Conservation (phyloP, 306 rosid species). For the Trifolium subterraneum region DNA sequence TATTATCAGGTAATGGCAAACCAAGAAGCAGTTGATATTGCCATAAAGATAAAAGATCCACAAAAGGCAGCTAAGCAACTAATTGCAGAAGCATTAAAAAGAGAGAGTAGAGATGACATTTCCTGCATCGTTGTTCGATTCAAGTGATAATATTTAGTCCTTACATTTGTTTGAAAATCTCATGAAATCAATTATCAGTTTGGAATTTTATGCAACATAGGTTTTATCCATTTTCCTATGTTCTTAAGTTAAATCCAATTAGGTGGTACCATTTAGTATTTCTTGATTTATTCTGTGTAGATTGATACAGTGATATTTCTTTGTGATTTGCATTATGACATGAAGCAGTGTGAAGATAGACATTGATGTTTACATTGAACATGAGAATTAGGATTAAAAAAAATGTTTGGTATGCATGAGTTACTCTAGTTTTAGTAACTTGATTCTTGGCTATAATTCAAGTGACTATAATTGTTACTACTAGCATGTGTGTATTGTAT, state of each 20-base stretch:
- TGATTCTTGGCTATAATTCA: background rate
- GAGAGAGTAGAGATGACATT: constrained; percentile 88
- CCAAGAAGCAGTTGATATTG: constrained; percentile 87
- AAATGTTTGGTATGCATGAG: no score
- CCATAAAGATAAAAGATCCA: constrained; percentile 67
- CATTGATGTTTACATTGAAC: constrained; percentile 31
- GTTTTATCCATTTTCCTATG: constrained; percentile 36
- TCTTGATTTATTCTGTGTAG: constrained; percentile 60
- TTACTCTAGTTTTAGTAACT: no score
- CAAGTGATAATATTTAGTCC: constrained; percentile 52
- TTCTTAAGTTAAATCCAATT: constrained; percentile 42
- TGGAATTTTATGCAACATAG: constrained; percentile 52
- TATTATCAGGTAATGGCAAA: constrained; percentile 73
- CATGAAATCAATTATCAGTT: constrained; percentile 33
- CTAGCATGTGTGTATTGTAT: background rate
- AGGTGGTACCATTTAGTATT: constrained; percentile 52
- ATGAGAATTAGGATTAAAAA: no score
- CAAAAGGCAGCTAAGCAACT: constrained; percentile 72
- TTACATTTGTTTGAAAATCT: constrained; percentile 40
- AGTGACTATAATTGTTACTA: background rate
- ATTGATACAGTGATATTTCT: constrained; percentile 43
- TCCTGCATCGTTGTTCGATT: constrained; percentile 86
- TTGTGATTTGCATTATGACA: constrained; percentile 50
- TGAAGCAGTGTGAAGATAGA: constrained; percentile 49
- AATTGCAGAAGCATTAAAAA: constrained; percentile 68